A percentile compares a stretch with the other conserved stretches of the same genome.
Conservation (phyloP, 495 filamentous ascomycete genomes). For the Penicillium arizonense region DNA sequence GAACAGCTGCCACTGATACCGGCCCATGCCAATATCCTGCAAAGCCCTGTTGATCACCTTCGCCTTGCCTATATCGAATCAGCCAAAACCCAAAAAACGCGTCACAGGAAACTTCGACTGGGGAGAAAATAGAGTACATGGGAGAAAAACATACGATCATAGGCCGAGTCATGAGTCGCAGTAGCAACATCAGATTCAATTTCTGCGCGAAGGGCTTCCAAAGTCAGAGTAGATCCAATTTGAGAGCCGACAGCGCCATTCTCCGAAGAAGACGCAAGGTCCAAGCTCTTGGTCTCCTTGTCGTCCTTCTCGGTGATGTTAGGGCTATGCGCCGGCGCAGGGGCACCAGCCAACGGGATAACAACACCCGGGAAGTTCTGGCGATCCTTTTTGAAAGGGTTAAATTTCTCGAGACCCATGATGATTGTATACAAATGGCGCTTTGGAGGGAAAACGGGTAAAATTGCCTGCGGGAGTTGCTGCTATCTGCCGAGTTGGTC, state of each 20-base stretch:
- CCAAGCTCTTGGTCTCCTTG: constrained; percentile 21
- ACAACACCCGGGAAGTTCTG: constrained; percentile 50
- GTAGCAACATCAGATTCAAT: constrained; percentile 43
- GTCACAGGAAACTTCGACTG: background rate
- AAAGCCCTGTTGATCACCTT: constrained; percentile 61
- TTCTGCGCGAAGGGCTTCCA: constrained; percentile 47
- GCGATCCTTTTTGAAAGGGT: constrained; percentile 52
- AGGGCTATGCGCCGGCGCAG: constrained; percentile 30
- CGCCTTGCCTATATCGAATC: constrained; percentile 43
- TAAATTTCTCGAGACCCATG: constrained; percentile 36
- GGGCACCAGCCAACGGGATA: constrained; percentile 47
- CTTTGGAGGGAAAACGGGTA: constrained; percentile 12
- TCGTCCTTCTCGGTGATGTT: constrained; percentile 26
- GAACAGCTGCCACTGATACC: constrained; percentile 82
- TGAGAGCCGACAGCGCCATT: constrained; percentile 25
- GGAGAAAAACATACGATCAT: constrained; percentile 43
- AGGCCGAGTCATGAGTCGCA: constrained; percentile 41
- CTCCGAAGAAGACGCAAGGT: constrained; percentile 24
- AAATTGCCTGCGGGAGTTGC: constrained; percentile 4
- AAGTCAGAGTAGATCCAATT: constrained; percentile 30
- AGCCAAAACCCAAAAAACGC: background rate
- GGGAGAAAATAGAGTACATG: constrained; percentile 14
- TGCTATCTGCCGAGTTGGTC: constrained; percentile 8
- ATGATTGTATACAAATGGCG: constrained; percentile 22
- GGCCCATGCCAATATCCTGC: constrained; percentile 80